Conservation (phyloP, 2,329 filamentous ascomycete genomes). For the Xylaria polymorpha region DNA sequence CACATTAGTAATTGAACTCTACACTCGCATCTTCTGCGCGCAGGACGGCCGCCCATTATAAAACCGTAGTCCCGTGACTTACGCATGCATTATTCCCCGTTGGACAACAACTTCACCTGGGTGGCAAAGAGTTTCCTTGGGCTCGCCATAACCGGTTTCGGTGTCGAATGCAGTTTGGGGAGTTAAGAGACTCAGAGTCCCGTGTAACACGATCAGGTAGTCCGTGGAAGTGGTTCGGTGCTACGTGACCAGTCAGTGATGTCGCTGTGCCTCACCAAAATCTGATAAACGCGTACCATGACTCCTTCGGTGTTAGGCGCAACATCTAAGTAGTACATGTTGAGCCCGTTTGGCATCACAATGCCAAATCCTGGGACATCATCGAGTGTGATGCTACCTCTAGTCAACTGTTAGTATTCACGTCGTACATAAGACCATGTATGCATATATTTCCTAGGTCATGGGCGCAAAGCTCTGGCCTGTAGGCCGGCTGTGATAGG, state of each 20-base stretch:
- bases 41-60: not conserved
- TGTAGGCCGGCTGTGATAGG: not conserved
- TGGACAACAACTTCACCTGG: slow-evolving; percentile 49
- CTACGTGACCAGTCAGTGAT: slow-evolving; percentile 30
- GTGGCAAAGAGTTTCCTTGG: slow-evolving; percentile 46
- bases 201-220: slow-evolving; percentile 48
- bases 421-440: not conserved
- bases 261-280: slow-evolving; percentile 14
- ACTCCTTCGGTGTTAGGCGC: slow-evolving; percentile 46
- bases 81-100: slow-evolving; percentile 51
- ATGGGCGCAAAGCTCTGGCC: not conserved
- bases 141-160: slow-evolving; percentile 45
- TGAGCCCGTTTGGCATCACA: slow-evolving; percentile 49
- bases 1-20: slow-evolving; percentile 3
- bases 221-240: slow-evolving; percentile 51
- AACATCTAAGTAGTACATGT: slow-evolving; percentile 49
- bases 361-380: slow-evolving; percentile 49
- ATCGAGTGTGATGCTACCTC: slow-evolving; percentile 44
- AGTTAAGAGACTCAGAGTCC: slow-evolving; percentile 47
- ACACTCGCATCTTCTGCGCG: not conserved
- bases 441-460: not conserved
- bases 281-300: slow-evolving; percentile 41
- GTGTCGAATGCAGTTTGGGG: slow-evolving; percentile 44
- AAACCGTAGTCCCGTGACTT: slow-evolving; percentile 39
- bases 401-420: slow-evolving; percentile 21